Conservation (phyloP, 768 basidiomycete genomes). For the Mycena galopus region DNA sequence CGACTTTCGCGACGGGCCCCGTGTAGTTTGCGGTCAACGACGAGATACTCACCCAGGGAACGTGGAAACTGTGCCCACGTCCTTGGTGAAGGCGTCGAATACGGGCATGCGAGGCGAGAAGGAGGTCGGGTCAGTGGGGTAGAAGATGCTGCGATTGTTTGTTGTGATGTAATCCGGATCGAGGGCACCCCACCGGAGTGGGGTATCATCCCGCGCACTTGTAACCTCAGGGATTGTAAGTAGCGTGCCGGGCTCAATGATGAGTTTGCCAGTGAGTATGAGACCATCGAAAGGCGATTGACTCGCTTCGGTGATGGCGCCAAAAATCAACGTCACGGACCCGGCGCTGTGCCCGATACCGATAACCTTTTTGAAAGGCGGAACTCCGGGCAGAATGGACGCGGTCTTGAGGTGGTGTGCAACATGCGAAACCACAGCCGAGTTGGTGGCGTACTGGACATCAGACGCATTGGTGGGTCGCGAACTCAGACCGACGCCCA, state of each 20-base stretch:
- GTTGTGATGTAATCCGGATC: slow-evolving; percentile 4
- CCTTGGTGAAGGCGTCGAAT: not conserved
- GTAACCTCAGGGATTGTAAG: not conserved
- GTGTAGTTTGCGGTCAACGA: not conserved
- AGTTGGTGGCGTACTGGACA: not conserved
- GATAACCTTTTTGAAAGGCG: slow-evolving; percentile 6
- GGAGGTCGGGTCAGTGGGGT: not conserved
- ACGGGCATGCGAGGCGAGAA: slow-evolving; percentile 8
- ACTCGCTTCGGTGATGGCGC: not conserved
- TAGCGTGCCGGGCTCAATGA: not conserved
- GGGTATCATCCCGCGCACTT: slow-evolving; percentile 6
- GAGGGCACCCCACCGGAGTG: slow-evolving; percentile 11
- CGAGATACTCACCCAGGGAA: not conserved
- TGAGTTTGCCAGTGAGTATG: not conserved
- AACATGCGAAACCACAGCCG: not conserved
- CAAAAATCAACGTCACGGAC: not conserved
- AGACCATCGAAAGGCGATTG: no score
- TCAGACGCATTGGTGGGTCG: slow-evolving; percentile 4
- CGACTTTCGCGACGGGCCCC: slow-evolving; percentile 3
- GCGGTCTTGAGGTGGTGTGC: slow-evolving; percentile 3
- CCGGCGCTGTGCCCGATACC: slow-evolving; percentile 8
- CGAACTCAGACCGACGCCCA: not conserved
- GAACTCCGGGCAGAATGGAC: not conserved
- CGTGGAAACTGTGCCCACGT: not conserved
- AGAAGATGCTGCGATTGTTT: not conserved